Evolutionary conservation across 1,284 basidiomycete genomes (phyloP).

Genomic region (Apiotrichum laibachii): DNA sequence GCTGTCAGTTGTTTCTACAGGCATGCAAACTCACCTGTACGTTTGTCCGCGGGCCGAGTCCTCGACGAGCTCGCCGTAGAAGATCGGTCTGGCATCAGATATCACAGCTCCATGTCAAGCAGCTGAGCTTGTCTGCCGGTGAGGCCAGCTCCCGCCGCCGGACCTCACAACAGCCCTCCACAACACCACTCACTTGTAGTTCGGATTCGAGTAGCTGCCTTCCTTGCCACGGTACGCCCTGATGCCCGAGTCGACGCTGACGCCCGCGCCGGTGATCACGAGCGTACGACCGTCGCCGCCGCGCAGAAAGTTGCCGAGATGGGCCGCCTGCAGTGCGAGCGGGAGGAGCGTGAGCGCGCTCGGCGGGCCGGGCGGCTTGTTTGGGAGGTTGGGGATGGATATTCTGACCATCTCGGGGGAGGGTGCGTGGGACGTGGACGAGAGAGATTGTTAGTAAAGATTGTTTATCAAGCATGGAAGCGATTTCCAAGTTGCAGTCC

Average conservation of each 20-base stretch:
- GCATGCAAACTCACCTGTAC: constrained; percentile 59
- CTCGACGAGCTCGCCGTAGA: constrained; percentile 80
- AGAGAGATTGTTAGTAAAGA: not conserved
- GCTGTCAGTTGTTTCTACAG: not conserved
- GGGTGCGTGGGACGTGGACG: not conserved
- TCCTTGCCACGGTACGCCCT: constrained; percentile 79
- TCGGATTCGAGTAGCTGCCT: constrained; percentile 83
- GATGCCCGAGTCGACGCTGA: constrained; percentile 89
- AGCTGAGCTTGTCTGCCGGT: constrained; percentile 11
- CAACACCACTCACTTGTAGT: constrained; percentile 67
- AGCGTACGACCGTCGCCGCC: constrained; percentile 62
- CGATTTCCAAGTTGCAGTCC: too few species aligned
- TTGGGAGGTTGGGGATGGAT: constrained; percentile 74
- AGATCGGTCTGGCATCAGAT: constrained; percentile 37
- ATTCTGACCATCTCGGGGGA: constrained; percentile 54
- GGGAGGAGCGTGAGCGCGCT: constrained; percentile 52
- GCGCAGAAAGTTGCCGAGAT: constrained; percentile 65
- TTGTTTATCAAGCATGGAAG: not conserved
- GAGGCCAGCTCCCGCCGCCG: not conserved
- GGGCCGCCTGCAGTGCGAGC: constrained; percentile 60
- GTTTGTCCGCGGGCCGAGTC: constrained; percentile 62
- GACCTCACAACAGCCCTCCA: not conserved
- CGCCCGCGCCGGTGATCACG: constrained; percentile 82
- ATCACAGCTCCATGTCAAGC: not conserved
- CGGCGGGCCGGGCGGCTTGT: constrained; percentile 54